Evolutionary conservation across 306 rosid species (phyloP), one percentile per base, ranked within the genome.

Genomic region (Luffa aegyptiaca): DNA sequence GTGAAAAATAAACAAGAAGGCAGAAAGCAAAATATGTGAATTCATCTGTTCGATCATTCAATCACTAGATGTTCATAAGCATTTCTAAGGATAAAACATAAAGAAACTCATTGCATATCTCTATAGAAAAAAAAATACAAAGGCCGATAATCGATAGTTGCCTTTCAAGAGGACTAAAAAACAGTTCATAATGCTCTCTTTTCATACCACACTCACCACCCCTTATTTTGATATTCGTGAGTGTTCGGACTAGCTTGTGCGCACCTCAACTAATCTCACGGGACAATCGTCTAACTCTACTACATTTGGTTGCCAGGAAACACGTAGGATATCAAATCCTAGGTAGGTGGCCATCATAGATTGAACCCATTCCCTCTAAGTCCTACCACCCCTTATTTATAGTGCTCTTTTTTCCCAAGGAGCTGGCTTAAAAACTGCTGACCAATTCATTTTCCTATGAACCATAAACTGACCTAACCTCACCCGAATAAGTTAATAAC

Each of bases 21-120:
- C 39, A 48, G 44, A 74, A 18, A 77, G 84, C 63, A 75, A 79
- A 77, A 79, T 46, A 63, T 66, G 74, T 59, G 69, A 57, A 63
- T 76, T 49, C 59, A 77, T 26, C 6, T n/a, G 63, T 6, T 17
- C 53, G 14, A 2, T n/a, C 36, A 72, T 6, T 71, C 0, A 31
- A 21, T 21, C 26, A 70, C 42, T 5, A 4, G 36, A 20, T 21
- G 51, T 20, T 1, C 8, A 44, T 46, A 26, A 71, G 77, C 58
- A 72, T 46, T 26, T 72, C 77, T 73, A 33, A 48, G 61, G 13
- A 49, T 73, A 31, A 48, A 73, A 45, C 57, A 5, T 3, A 66
- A 39, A 9, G 74, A 2, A 55, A 64, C 59, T 37, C 41, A 46
- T 17, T 10, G 4, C 36, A 61, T 17, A 31, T 3, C 76, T 31